These are phyloP conservation scores for Kalmusia sp. DNA, from an alignment of 2,329 filamentous ascomycete genomes.

Conservation along the genomic window DNA sequence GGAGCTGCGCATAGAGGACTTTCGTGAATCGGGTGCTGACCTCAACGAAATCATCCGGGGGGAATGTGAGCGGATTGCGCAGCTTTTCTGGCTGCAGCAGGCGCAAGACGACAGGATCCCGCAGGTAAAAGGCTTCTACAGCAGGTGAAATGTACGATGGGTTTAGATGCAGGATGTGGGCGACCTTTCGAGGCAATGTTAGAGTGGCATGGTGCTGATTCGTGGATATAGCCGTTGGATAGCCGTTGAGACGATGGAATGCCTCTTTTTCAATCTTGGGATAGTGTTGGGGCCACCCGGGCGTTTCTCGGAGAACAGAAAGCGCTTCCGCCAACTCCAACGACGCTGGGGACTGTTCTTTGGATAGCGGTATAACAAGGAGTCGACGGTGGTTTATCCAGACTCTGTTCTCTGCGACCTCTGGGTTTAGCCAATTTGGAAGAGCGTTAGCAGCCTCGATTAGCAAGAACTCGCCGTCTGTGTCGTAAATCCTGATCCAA, in stretches of 20 bases:
- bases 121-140: constrained; percentile 89
- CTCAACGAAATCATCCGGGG: constrained; percentile 79
- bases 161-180: constrained; percentile 76
- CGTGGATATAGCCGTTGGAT: constrained; percentile 75
- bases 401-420: constrained; percentile 83
- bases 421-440: constrained; percentile 89
- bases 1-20: constrained; percentile 88
- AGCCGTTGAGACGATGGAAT: constrained; percentile 86
- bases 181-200: constrained; percentile 81
- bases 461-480: constrained; percentile 93
- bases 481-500: constrained; percentile 85
- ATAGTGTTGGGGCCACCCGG: constrained; percentile 71
- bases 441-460: constrained; percentile 90
- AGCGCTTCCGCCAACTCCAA: constrained; percentile 72
- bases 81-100: constrained; percentile 65
- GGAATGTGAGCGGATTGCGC: constrained; percentile 65
- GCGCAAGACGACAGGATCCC: constrained; percentile 79
- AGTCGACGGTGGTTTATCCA: constrained; percentile 86
- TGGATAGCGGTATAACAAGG: constrained; percentile 70
- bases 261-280: constrained; percentile 82
- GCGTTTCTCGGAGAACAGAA: constrained; percentile 62
- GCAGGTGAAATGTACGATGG: constrained; percentile 82
- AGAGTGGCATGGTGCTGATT: constrained; percentile 79
- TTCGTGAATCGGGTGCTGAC: constrained; percentile 84
- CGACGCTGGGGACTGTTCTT: constrained; percentile 33